Evolutionary conservation across 345 rosid species (phyloP), one percentile per base, ranked within the genome.

Genomic region (Eucalyptus guilfoylei): DNA sequence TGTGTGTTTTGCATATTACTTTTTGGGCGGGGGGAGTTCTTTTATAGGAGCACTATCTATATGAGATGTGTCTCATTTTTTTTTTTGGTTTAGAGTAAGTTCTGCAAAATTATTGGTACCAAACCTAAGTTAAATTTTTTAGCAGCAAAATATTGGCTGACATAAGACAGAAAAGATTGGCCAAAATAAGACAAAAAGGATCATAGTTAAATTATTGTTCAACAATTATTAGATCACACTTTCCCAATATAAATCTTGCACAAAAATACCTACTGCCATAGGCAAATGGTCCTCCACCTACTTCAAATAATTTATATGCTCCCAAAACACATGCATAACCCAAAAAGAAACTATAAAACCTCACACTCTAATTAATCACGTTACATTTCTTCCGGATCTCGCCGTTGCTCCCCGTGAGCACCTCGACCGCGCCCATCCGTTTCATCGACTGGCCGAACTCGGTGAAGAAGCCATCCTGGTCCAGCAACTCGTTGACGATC

Each of bases 361-460:
- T 76, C 83, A 76, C 83, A 37, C 45, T 17, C 83, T 76, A 52
- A 32, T 92, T 93, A 32, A 90, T 87, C 55, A 49, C 88, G n/a
- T 54, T 88, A 83, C 95, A 91, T 34, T 91, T 88, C 85, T 90
- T 88, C 85, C 95, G 90, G 47, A 93, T 90, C 88, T 92, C 90
- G n/a, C 95, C 95, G 13, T 89, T 14, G 7, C 50, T 80, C 30
- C 95, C 93, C 15, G 94, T 91, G 54, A 91, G 89, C n/a, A 88
- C 87, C n/a, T 88, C 60, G 49, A 92, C 49, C 14, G 88, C 89
- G 40, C 93, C 92, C 95, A 92, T 89, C 32, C 90, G 92, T 64
- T 87, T 45, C 93, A 93, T 93, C 88, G 95, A 91, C 49, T 87
- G 87, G 32, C 87, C 89, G 58, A 93, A 92, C 88, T 90, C 91